These are phyloP conservation scores for Ajuga reptans DNA, from an alignment of 305 asterid genomes.

Conservation along the genomic window DNA sequence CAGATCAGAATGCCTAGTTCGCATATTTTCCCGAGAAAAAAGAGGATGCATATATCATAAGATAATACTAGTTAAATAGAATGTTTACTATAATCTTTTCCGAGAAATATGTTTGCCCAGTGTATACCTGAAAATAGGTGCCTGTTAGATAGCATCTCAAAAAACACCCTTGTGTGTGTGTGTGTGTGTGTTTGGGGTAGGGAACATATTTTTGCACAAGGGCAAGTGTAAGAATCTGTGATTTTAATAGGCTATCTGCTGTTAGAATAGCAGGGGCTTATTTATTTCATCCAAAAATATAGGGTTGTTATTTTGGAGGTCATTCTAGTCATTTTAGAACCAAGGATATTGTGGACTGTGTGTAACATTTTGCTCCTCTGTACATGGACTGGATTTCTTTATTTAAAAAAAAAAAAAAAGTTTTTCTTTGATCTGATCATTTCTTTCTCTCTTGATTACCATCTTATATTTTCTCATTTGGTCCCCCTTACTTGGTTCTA, in stretches of 20 bases:
- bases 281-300: background rate
- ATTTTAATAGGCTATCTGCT: background rate
- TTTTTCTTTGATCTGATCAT: background rate
- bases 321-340: background rate
- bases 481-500: no score
- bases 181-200: background rate
- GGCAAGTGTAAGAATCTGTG: background rate
- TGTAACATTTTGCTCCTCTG: background rate
- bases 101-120: background rate
- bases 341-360: background rate
- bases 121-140: background rate
- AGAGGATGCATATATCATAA: constrained; percentile 9
- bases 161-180: background rate
- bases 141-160: background rate
- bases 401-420: no score
- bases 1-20: constrained; percentile 25
- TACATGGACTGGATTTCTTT: background rate
- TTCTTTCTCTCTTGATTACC: no score
- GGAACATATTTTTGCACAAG: background rate
- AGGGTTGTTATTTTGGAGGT: background rate
- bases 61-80: constrained; percentile 1
- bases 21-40: background rate
- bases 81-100: background rate
- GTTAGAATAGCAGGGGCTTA: background rate
- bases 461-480: no score